Evolutionary conservation across 73 alveolate species (phyloP).

Genomic region (Tetrahymena elliotti): DNA sequence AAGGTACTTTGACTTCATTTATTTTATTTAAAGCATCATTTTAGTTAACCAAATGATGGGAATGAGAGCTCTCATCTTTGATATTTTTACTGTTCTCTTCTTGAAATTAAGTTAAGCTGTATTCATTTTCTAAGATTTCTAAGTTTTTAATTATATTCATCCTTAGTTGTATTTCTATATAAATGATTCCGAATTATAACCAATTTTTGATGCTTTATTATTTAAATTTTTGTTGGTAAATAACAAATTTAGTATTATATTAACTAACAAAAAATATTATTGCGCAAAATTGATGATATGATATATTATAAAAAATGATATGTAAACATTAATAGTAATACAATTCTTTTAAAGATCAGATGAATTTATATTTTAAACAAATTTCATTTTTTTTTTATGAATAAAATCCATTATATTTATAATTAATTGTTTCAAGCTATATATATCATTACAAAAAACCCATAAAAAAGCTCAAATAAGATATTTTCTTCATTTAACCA

Average conservation of each 20-base stretch:
- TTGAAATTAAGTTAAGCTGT: background rate
- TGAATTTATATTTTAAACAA: too few species aligned
- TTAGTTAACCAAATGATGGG: background rate
- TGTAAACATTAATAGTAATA: background rate
- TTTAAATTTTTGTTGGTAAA: background rate
- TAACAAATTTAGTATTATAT: too few species aligned
- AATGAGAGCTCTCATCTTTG: background rate
- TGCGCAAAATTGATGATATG: background rate
- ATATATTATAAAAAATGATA: too few species aligned
- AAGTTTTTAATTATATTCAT: background rate
- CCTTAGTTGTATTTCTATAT: background rate
- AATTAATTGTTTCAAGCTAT: too few species aligned
- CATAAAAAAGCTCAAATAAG: background rate
- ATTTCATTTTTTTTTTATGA: too few species aligned
- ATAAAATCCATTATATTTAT: too few species aligned
- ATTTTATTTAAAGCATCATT: background rate
- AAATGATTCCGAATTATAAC: background rate
- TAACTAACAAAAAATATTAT: background rate
- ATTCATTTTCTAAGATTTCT: background rate
- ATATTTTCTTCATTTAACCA: too few species aligned
- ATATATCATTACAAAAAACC: background rate
- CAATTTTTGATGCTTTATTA: background rate
- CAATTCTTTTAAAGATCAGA: background rate
- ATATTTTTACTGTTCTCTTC: background rate
- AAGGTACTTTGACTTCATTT: background rate